A percentile compares a stretch with the other conserved stretches of the same genome.
These are phyloP conservation scores for Pythium aphanidermatum DNA, from an alignment of 352 stramenopile species.

Conservation along the genomic window DNA sequence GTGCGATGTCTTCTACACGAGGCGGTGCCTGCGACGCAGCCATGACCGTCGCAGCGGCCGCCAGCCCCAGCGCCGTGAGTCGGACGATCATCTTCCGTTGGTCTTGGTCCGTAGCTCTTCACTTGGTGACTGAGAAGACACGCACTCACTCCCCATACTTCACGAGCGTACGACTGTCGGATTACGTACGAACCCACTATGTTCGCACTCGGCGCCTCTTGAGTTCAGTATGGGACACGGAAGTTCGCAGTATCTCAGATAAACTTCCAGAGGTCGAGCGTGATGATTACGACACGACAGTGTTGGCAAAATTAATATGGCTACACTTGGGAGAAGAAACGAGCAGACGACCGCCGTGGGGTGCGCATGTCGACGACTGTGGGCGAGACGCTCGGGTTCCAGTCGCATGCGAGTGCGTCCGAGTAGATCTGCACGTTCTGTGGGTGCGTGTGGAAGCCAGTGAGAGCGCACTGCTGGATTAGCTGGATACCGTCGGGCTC, in stretches of 20 bases:
- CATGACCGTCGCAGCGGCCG: neutral
- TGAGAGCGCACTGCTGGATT: slow-evolving; percentile 85
- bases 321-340: too few species aligned
- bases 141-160: too few species aligned
- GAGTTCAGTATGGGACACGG: too few species aligned
- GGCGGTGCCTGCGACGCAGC: slow-evolving; percentile 1
- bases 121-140: too few species aligned
- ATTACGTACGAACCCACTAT: too few species aligned
- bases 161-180: too few species aligned
- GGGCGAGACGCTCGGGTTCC: slow-evolving; percentile 32
- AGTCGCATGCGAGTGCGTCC: slow-evolving; percentile 64
- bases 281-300: too few species aligned
- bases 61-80: neutral
- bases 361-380: slow-evolving; percentile 71
- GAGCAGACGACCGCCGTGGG: neutral
- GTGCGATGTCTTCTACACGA: slow-evolving; percentile 29
- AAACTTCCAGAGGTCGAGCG: too few species aligned
- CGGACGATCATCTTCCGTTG: neutral
- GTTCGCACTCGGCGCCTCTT: too few species aligned
- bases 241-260: too few species aligned
- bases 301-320: slow-evolving; percentile 16
- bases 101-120: too few species aligned
- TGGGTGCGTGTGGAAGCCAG: slow-evolving; percentile 83
- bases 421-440: slow-evolving; percentile 75
- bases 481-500: slow-evolving; percentile 72